Evolutionary conservation across 1,284 basidiomycete genomes (phyloP), one percentile per base, ranked within the genome.

Genomic region (Boletus calvinii): DNA sequence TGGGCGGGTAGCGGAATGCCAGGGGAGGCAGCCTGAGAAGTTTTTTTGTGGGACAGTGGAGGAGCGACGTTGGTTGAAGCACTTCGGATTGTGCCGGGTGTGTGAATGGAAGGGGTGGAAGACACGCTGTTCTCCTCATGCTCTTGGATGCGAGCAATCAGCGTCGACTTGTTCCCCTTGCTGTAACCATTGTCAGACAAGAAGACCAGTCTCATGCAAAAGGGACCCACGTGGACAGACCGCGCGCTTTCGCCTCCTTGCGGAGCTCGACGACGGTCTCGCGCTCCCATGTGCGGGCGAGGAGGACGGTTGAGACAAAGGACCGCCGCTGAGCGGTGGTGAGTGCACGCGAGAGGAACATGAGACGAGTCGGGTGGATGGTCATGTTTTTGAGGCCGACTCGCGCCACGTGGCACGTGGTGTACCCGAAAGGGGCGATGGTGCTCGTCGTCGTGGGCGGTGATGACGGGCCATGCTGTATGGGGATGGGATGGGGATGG

Each of bases 251-350:
- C 42, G 85, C 78, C 67, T 90, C 84, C 51, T 77, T 74, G 66
- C 80, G 82, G 46, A 91, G 77, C 41, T 80, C 77, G 9, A 74
- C 73, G 47, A 87, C 71, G 43, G 80, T 79, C 64, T 85, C 77
- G 67, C 77, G 81, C 67, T 83, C 80, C 77, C 83, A 85, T 52
- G 80, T 76, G 54, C 79, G 78, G 39, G 77, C 78, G 55, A 89
- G 77, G 36, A 90, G 77, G 29, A 85, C 83, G 10, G 85, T 79
- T 9, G 86, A 89, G 37, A 83, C 86, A 50, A 90, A 77, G 12
- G 61, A 60, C 48, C 71, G 69, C 38, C 68, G 62, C 17, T 58
- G 60, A 20, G 59, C 38, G 57, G 46, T 46, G 45, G 50, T 26
- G 29, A 53, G 20, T n/a, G 35, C 37, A 38, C 56, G 59, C 24